phyloP scores from a whole-genome alignment of 371 early-diverging fungal species.

The Massospora cicadina region DNA sequence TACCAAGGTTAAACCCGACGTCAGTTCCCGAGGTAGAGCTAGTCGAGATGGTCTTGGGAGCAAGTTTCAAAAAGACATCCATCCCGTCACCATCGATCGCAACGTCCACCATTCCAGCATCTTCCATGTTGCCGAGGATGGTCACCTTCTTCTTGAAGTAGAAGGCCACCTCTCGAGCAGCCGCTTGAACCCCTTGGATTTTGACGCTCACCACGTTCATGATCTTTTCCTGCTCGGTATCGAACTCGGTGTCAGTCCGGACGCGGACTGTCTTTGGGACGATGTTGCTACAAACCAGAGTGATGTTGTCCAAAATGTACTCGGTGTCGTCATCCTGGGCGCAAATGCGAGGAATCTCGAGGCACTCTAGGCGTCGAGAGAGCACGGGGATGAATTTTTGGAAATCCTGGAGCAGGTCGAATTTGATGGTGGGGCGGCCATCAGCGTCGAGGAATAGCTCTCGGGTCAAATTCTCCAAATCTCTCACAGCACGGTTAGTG shows the following conservation, averaged over 20 bases:
- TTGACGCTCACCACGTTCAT: constrained; percentile 14
- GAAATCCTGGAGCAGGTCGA: constrained; percentile 22
- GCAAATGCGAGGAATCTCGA: constrained; percentile 18
- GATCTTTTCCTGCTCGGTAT: constrained; percentile 15
- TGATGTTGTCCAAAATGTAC: constrained; percentile 23
- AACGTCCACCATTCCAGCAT: constrained; percentile 11
- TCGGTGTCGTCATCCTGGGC: constrained; percentile 20
- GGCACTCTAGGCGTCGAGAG: constrained; percentile 20
- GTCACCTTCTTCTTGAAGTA: constrained; percentile 18
- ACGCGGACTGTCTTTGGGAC: constrained; percentile 20
- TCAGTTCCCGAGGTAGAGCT: constrained; percentile 2
- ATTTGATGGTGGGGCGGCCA: constrained; percentile 24
- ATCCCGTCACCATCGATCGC: constrained; percentile 15
- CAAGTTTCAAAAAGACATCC: constrained; percentile 14
- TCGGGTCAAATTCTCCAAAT: constrained; percentile 16
- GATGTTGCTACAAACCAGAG: constrained; percentile 20
- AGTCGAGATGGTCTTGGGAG: constrained; percentile 2
- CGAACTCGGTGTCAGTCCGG: constrained; percentile 19
- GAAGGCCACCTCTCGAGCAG: constrained; percentile 19
- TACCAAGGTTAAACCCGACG: no score
- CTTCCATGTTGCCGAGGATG: constrained; percentile 14
- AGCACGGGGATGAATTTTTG: constrained; percentile 18
- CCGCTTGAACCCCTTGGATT: constrained; percentile 14
- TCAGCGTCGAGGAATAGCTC: constrained; percentile 23
- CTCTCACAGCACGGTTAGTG: constrained; percentile 14